A percentile compares a stretch with the other conserved stretches of the same genome.
Evolutionary conservation across 176 grass and related monocot genomes (phyloP).

Genomic region (Rhynchospora pubera): DNA sequence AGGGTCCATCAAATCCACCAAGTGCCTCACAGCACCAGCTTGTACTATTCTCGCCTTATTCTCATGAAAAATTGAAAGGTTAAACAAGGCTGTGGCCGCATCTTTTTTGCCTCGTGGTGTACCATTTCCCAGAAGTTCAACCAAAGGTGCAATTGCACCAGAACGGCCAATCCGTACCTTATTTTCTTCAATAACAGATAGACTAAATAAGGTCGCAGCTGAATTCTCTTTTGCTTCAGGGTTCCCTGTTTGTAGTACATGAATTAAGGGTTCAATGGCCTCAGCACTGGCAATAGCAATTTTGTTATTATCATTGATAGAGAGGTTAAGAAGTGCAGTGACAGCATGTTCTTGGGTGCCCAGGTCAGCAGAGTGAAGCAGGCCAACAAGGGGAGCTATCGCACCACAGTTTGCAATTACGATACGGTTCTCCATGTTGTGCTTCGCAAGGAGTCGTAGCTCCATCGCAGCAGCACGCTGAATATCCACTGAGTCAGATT

Average conservation of each 20-base stretch:
- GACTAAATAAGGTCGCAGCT: slow-evolving; percentile 75
- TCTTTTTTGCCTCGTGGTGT: slow-evolving; percentile 78
- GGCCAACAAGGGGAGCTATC: slow-evolving; percentile 49
- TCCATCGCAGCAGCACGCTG: slow-evolving; percentile 47
- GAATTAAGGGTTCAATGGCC: slow-evolving; percentile 62
- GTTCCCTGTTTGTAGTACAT: slow-evolving; percentile 59
- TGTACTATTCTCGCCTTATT: slow-evolving; percentile 68
- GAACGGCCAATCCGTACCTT: slow-evolving; percentile 70
- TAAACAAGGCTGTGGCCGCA: slow-evolving; percentile 73
- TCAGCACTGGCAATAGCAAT: slow-evolving; percentile 51
- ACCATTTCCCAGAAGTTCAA: slow-evolving; percentile 56
- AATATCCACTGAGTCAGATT: slow-evolving; percentile 39
- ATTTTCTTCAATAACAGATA: slow-evolving; percentile 70
- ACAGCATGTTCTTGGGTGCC: slow-evolving; percentile 67
- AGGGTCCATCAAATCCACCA: slow-evolving; percentile 91
- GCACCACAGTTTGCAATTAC: slow-evolving; percentile 49
- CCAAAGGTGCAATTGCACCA: slow-evolving; percentile 56
- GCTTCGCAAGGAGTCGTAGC: slow-evolving; percentile 53
- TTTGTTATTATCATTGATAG: slow-evolving; percentile 79
- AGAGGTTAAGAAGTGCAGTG: slow-evolving; percentile 68
- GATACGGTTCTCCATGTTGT: slow-evolving; percentile 65
- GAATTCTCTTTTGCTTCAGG: slow-evolving; percentile 79
- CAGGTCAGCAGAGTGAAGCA: slow-evolving; percentile 59
- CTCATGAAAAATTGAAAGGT: slow-evolving; percentile 74
- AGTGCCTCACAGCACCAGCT: slow-evolving; percentile 55